Evolutionary conservation across 192 early-diverging fungal genomes (phyloP).

Genomic region (Podila clonocystis): DNA sequence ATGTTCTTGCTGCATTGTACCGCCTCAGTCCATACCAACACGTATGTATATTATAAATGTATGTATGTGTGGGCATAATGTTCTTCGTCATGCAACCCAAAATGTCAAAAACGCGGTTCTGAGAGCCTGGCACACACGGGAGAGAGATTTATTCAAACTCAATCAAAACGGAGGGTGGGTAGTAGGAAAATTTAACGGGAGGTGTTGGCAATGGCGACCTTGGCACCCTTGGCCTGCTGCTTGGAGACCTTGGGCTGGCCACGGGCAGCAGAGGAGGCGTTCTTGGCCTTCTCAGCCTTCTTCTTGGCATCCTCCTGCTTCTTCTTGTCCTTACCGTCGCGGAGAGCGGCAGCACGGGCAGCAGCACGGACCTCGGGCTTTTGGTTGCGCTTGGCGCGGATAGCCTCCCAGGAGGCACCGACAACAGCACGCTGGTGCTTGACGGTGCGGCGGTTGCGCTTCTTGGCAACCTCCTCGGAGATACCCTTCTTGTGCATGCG

Average conservation of each 20-base stretch:
- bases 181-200: constrained; percentile 75
- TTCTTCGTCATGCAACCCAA: too few relatives aligned
- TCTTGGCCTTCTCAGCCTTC: constrained; percentile 86
- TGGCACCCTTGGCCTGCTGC: constrained; percentile 84
- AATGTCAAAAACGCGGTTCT: too few relatives aligned
- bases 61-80: too few relatives aligned
- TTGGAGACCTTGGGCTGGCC: constrained; percentile 78
- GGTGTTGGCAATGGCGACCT: constrained; percentile 80
- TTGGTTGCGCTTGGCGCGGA: constrained; percentile 97
- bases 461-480: constrained; percentile 95
- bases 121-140: neutral
- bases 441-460: constrained; percentile 92
- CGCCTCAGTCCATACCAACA: too few relatives aligned
- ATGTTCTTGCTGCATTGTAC: too few relatives aligned
- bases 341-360: constrained; percentile 84
- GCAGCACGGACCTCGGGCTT: constrained; percentile 96
- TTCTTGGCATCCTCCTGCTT: constrained; percentile 87
- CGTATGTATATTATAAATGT: too few relatives aligned
- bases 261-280: constrained; percentile 51
- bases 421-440: constrained; percentile 97
- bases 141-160: neutral
- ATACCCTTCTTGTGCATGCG: constrained; percentile 99
- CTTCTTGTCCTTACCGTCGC: constrained; percentile 94
- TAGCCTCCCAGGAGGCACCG: constrained; percentile 94
- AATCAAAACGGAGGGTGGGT: neutral